These are phyloP conservation scores for Asterochloris sp. DNA, from an alignment of 139 green algal genomes.

Conservation along the genomic window DNA sequence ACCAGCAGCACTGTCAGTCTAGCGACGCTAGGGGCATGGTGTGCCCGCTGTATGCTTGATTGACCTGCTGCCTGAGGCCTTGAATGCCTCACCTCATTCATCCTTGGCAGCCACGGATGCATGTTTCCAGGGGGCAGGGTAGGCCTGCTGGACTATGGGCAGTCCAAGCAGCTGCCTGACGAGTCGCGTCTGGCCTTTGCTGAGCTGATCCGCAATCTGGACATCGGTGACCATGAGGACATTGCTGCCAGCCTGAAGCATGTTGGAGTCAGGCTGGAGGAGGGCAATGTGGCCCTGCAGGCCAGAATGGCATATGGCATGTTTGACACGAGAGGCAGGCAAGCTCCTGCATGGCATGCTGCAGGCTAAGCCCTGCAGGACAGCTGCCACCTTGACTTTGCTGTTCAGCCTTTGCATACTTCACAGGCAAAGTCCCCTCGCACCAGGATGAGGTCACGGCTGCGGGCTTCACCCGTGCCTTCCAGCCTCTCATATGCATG, in stretches of 20 bases:
- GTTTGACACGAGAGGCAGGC: constrained; percentile 90
- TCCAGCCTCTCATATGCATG: too few species aligned
- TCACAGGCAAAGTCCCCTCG: too few species aligned
- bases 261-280: constrained; percentile 4
- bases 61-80: too few species aligned
- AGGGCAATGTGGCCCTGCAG: constrained; percentile 21
- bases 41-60: too few species aligned
- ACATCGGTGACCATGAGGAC: constrained; percentile 11
- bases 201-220: constrained; percentile 69
- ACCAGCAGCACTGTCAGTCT: too few species aligned
- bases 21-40: too few species aligned
- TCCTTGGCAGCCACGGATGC: not conserved
- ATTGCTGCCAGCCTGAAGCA: not conserved
- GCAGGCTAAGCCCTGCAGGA: too few species aligned
- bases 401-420: too few species aligned
- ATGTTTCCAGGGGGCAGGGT: constrained; percentile 49
- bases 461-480: too few species aligned
- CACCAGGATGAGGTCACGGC: too few species aligned
- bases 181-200: constrained; percentile 64
- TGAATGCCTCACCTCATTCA: too few species aligned
- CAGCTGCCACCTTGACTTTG: too few species aligned
- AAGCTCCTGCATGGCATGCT: not conserved
- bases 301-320: constrained; percentile 83
- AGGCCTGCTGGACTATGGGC: constrained; percentile 92
- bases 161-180: constrained; percentile 87